Base-by-base conservation (phyloP, 1,284 basidiomycete species). In the Ustilago bromivora region DNA sequence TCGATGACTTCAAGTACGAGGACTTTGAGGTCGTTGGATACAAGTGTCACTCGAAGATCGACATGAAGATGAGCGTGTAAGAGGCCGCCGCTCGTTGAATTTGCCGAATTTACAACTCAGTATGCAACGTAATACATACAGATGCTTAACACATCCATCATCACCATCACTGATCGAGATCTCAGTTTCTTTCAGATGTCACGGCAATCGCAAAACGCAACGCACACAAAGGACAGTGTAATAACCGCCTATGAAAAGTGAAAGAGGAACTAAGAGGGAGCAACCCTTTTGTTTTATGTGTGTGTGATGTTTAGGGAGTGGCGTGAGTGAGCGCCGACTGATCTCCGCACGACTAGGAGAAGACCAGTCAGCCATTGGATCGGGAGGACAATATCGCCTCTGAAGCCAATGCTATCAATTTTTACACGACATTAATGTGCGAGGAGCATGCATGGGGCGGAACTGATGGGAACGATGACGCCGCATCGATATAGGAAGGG, bases 41-140 rank as follows among this genome's bases (percentile, higher is more conserved):
- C 85, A 90, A 93, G 74, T 93, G 94, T 12, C 91, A 94, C 85
- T 92, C 92, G 8, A 90, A 91, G 79, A 95, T 99, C 82, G 89
- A 93, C 60, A 98, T 99, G 96, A 95, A 95, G 89, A 98, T 98
- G 96, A 96, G 94, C 86, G 94, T 97, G 46, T 95, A 89, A 32
- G 8, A 28, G 6, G 34, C 23, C 28, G 31, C 40, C 12, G 13
- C 19, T n/a, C 15, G 31, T 49, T 23, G 8, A 8, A 28, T 8
- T 15, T 31, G 23, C 49, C 12, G 28, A 19, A 51, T 17, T 19
- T 9, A 5, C 31, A 7, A 15, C n/a, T 19, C 49, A 12, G 3
- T 13, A 8, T 51, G 23, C 13, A 9, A 15, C 31, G 49, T 51
- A 34, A 31, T 9, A 47, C 11, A 52, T 15, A 52, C 6, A 49